phyloP scores from a whole-genome alignment of 192 early-diverging fungal genomes.

The Phycomyces blakesleeanus region DNA sequence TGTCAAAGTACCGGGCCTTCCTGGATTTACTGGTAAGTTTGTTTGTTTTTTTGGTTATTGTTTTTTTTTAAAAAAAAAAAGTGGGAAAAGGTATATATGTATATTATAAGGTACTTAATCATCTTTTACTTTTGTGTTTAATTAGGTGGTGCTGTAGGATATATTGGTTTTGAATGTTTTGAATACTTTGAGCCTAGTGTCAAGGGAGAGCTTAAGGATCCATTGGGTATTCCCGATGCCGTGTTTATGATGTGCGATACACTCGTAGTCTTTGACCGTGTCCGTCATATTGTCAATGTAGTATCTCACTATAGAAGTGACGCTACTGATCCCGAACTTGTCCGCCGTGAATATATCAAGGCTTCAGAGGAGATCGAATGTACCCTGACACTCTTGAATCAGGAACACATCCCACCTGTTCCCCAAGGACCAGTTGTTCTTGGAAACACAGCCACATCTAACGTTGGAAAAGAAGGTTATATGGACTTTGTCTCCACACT shows the following conservation, averaged over 20 bases:
- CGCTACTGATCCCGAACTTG: constrained; percentile 46
- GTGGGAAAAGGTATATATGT: not conserved
- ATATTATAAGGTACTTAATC: not conserved
- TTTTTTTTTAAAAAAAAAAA: too few relatives aligned
- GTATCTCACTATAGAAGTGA: constrained; percentile 83
- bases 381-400: constrained; percentile 66
- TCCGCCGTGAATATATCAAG: constrained; percentile 62
- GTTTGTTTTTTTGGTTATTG: not conserved
- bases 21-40: constrained; percentile 70
- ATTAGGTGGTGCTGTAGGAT: constrained; percentile 93
- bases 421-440: constrained; percentile 70
- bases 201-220: constrained; percentile 73
- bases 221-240: constrained; percentile 87
- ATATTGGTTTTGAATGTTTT: constrained; percentile 95
- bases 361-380: constrained; percentile 66
- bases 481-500: constrained; percentile 81
- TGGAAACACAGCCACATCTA: constrained; percentile 70
- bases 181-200: constrained; percentile 97
- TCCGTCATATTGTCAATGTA: constrained; percentile 88
- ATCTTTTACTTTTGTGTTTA: not conserved
- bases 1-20: constrained; percentile 79
- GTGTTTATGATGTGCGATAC: constrained; percentile 95
- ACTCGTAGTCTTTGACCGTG: constrained; percentile 92
- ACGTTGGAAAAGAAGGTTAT: constrained; percentile 91
- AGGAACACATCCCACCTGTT: constrained; percentile 71